phyloP scores from a whole-genome alignment of 75 land plant genomes.

The Sequoia sempervirens region DNA sequence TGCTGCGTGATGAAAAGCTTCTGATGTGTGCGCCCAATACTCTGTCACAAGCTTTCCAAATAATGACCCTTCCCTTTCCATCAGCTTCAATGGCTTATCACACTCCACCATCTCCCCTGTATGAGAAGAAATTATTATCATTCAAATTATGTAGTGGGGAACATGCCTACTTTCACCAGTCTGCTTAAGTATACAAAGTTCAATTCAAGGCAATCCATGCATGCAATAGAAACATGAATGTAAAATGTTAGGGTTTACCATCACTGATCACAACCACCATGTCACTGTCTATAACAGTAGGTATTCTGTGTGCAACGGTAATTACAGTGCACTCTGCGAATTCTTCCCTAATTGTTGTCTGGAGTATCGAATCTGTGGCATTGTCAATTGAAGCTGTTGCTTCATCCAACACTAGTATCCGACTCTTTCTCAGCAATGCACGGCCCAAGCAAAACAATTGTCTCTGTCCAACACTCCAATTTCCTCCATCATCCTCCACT shows the following conservation, averaged over 20 bases:
- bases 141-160: background rate
- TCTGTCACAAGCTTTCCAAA: conserved; percentile 78
- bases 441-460: conserved; percentile 32
- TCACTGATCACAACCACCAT: conserved; percentile 38
- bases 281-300: conserved; percentile 41
- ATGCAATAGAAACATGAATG: background rate
- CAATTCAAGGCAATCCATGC: background rate
- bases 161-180: background rate
- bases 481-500: conserved; percentile 30
- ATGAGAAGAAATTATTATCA: background rate
- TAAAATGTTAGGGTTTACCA: conserved; percentile 17
- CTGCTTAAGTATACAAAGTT: background rate
- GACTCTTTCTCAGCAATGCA: conserved; percentile 22
- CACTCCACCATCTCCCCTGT: conserved; percentile 79
- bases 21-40: conserved; percentile 68
- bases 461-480: conserved; percentile 38
- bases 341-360: conserved; percentile 18
- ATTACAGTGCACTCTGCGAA: conserved; percentile 37
- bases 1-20: conserved; percentile 7
- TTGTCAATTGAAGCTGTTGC: conserved; percentile 33
- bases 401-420: conserved; percentile 31
- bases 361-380: conserved; percentile 25
- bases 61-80: conserved; percentile 62
- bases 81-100: conserved; percentile 60
- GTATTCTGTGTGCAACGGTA: conserved; percentile 47